Base-by-base conservation (phyloP, 2,329 filamentous ascomycete genomes). In the Incumbomyces lentus region DNA sequence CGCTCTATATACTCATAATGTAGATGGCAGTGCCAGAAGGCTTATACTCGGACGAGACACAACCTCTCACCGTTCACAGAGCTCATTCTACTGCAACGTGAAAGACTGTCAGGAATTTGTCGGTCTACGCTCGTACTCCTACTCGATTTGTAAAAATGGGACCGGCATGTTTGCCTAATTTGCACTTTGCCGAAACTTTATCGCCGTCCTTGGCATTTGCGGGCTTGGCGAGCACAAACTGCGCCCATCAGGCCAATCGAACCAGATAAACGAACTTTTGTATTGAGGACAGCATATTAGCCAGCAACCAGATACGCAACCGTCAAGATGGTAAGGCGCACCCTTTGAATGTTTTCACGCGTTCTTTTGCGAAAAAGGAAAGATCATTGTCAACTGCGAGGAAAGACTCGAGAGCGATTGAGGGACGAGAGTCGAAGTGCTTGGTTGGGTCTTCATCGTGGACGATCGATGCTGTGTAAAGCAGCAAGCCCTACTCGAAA, bases 291-390 rank as follows among this genome's bases (percentile, higher is more conserved):
- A 51, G 44, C 41, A 46, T 44, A 30, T 36, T 45, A 43, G 19
- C 7, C 34, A 46, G 34, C 26, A 11, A 40, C 22, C 43, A 46
- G 11, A 46, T 26, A 26, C 14, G 18, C 43, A 46, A 32, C 34
- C 43, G 50, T 50, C 52, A 59, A 59, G 41, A 59, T 59, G 57
- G 57, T 59, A 51, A 59, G 57, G 43, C 35, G 14, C 17, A n/a
- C 40, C 41, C 14, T 26, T 36, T 29, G 2, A n/a, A 10, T n/a
- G n/a, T n/a, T n/a, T n/a, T n/a, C 29, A 11, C n/a, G 17, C 4
- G 16, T 13, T 7, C 7, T 2, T 5, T 22, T 40, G 19, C 38
- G 19, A 40, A 40, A 40, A 26, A 26, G 22, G 22, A 26, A 26
- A 26, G 22, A 26, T 26, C 22, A 8, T 8, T 4, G 22, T 26